Percentiles rank a stretch among this genome's conserved stretches.
These are phyloP conservation scores for Ampelocalamus luodianensis DNA, from an alignment of 176 grass and related monocot species.

Conservation along the genomic window DNA sequence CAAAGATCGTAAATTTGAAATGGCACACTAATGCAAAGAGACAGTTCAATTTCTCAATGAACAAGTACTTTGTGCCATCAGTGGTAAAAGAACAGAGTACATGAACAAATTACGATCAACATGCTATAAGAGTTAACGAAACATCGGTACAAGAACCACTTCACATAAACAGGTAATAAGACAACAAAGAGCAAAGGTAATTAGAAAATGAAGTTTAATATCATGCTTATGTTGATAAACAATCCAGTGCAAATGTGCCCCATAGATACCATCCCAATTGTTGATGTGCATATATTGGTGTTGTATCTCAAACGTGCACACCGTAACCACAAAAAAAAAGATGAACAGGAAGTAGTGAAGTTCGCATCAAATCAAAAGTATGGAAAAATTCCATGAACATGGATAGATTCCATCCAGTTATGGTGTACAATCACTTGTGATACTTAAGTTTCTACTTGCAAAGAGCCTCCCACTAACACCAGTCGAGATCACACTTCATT, in stretches of 20 bases:
- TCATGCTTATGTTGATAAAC: not conserved
- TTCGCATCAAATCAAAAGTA: slow-evolving; percentile 23
- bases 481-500: not conserved
- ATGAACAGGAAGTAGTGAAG: not conserved
- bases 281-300: not conserved
- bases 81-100: not conserved
- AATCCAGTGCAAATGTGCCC: not conserved
- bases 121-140: not conserved
- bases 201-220: not conserved
- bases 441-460: slow-evolving; percentile 9
- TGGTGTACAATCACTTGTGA: not conserved
- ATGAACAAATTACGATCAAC: slow-evolving; percentile 1
- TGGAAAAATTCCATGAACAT: not conserved
- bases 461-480: slow-evolving; percentile 26
- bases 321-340: not conserved
- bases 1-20: slow-evolving; percentile 41
- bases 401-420: not conserved
- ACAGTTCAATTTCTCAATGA: not conserved
- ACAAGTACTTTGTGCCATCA: not conserved
- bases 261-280: not conserved
- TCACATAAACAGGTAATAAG: slow-evolving; percentile 20
- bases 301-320: not conserved
- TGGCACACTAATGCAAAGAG: slow-evolving; percentile 11
- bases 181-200: not conserved
- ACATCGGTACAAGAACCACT: slow-evolving; percentile 19